These are phyloP conservation scores for Papiliotrema fonsecae DNA, from an alignment of 1,284 basidiomycete genomes.

Conservation along the genomic window DNA sequence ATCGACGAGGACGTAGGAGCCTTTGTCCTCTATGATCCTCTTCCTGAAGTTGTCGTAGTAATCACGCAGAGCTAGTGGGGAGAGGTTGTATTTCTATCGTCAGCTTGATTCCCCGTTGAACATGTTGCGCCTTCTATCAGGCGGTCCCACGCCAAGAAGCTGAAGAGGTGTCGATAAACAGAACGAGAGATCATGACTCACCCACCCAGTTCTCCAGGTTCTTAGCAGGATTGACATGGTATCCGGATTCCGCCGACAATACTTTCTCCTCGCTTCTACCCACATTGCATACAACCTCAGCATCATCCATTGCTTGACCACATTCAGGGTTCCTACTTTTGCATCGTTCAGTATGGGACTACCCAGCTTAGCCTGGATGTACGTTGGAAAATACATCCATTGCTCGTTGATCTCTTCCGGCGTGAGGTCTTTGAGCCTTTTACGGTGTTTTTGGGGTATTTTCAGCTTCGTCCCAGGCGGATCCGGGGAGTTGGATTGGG, in stretches of 20 bases:
- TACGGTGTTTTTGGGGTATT: neutral
- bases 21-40: neutral
- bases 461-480: too few relatives aligned
- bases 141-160: neutral
- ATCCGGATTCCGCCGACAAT: neutral
- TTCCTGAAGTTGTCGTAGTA: neutral
- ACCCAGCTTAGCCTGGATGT: neutral
- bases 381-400: neutral
- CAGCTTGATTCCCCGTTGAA: neutral
- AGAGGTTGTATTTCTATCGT: constrained; percentile 1
- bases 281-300: neutral
- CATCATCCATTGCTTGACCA: constrained; percentile 4
- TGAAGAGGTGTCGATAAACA: neutral
- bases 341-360: neutral
- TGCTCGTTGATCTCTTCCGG: neutral
- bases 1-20: neutral
- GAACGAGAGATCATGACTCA: neutral
- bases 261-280: constrained; percentile 1
- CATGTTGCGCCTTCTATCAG: too few relatives aligned
- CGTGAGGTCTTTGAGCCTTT: neutral
- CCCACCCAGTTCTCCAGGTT: neutral
- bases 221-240: constrained; percentile 1
- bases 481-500: too few relatives aligned
- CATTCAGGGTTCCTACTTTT: neutral
- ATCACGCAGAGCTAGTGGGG: neutral